Evolutionary conservation across 768 basidiomycete genomes (phyloP), one percentile per base, ranked within the genome.

Genomic region (Suillus variegatus): DNA sequence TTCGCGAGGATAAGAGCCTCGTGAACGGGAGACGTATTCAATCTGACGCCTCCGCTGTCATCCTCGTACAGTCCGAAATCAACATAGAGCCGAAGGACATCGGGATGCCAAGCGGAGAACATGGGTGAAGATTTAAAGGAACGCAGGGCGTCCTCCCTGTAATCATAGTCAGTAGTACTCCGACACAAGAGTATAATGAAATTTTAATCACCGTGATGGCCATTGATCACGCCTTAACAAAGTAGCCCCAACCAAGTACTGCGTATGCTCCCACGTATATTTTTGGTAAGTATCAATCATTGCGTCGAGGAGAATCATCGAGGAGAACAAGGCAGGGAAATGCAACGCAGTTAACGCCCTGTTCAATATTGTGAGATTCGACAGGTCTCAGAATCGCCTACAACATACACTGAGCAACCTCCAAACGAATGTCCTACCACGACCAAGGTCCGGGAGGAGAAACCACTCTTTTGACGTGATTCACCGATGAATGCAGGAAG

Each of bases 381-480:
- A 22, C 12, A 6, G 38, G 36, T 14, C 25, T 43, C 22, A 58
- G 20, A 13, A 38, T 60, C 7, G 66, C 18, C 57, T 61, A 64
- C 10, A 63, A 81, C 92, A 72, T 73, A 93, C 88, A 86, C 82
- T 2, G 88, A 86, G 71, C 88, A 89, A 3, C 92, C 95, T 25
- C 95, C 93, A 63, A 92, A 88, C 0, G 94, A 95, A 71, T 97
- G 96, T 0, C 94, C 95, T 3, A 93, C 78, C 5, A 81, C 87
- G 32, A 94, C 80, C 3, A 95, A 70, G 22, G 76, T 85, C 43
- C 90, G 83, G 4, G 77, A 67, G 2, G 57, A 67, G 70, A 88
- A 87, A 0, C 92, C 92, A 36, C 73, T 68, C 6, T 67, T 65
- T 49, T 74, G 71, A 43, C 92, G 85, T 16, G 70, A 63, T 2